Conservation (phyloP, 495 filamentous ascomycete genomes). For the Penicillium riverlandense region DNA sequence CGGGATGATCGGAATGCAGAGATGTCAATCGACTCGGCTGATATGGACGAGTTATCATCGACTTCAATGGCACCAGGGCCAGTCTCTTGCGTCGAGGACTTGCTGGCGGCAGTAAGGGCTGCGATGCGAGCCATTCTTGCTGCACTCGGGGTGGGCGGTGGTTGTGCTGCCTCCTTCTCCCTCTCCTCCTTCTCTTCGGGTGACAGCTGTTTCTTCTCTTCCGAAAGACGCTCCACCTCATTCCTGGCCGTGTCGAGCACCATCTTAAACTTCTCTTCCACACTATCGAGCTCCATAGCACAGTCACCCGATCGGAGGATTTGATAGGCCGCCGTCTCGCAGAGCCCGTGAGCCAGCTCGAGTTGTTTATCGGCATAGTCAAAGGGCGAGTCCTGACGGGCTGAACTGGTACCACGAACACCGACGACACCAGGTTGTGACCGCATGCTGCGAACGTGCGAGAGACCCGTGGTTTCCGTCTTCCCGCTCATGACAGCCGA, state of each 20-base stretch:
- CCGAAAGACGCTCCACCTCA: constrained; percentile 33
- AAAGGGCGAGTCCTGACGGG: constrained; percentile 36
- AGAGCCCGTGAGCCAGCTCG: constrained; percentile 70
- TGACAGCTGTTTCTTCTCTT: constrained; percentile 21
- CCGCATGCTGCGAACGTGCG: constrained; percentile 26
- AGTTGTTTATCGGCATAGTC: constrained; percentile 69
- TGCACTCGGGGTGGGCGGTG: constrained; percentile 10
- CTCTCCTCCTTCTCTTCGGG: constrained; percentile 9
- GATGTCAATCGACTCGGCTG: constrained; percentile 35
- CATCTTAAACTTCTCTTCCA: constrained; percentile 48
- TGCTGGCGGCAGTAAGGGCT: constrained; percentile 3
- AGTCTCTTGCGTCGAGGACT: constrained; percentile 2
- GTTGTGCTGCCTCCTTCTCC: constrained; percentile 13
- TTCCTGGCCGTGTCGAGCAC: constrained; percentile 31
- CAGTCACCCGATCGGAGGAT: constrained; percentile 81
- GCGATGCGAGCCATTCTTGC: constrained; percentile 15
- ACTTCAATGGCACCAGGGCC: constrained; percentile 31
- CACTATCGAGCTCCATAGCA: constrained; percentile 59
- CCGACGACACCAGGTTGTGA: constrained; percentile 12
- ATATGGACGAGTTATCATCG: constrained; percentile 29
- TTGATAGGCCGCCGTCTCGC: constrained; percentile 80
- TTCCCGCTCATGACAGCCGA: too few relatives aligned
- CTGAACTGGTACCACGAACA: constrained; percentile 3
- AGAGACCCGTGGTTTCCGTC: background rate
- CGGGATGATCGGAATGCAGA: constrained; percentile 34